These are phyloP conservation scores for Phaseolus coccineus DNA, from an alignment of 331 rosid genomes.

Conservation along the genomic window DNA sequence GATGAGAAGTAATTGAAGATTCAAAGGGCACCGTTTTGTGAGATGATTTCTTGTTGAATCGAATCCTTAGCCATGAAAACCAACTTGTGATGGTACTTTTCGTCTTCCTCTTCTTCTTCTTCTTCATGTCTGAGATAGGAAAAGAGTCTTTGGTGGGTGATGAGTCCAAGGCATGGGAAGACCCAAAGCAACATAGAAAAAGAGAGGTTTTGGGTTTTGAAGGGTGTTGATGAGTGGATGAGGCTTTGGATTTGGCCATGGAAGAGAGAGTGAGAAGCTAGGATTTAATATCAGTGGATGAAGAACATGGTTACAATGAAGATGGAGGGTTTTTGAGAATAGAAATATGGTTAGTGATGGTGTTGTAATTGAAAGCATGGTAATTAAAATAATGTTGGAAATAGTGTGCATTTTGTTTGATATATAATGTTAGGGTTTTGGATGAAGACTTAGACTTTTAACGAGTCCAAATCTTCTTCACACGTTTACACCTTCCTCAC, in stretches of 20 bases:
- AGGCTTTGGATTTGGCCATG: conserved; percentile 58
- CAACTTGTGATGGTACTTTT: not conserved
- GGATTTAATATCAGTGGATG: not conserved
- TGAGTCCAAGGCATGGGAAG: not conserved
- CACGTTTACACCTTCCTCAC: conserved; percentile 50
- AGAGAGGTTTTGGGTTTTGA: conserved; percentile 32
- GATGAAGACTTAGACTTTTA: conserved; percentile 56
- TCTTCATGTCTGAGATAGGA: not conserved
- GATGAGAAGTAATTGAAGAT: conserved; percentile 38
- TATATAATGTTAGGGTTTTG: conserved; percentile 29
- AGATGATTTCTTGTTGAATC: conserved; percentile 44
- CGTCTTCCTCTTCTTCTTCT: not conserved
- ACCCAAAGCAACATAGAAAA: conserved; percentile 61
- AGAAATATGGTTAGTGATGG: conserved; percentile 1
- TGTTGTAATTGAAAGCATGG: conserved; percentile 37
- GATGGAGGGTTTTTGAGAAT: conserved; percentile 23
- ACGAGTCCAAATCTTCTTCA: conserved; percentile 5
- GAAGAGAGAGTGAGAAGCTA: conserved; percentile 17
- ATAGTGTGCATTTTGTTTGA: conserved; percentile 18
- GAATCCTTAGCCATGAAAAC: conserved; percentile 47
- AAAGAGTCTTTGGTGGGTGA: not conserved
- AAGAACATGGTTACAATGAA: conserved; percentile 16
- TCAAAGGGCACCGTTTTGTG: conserved; percentile 71
- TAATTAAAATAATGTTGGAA: conserved; percentile 34
- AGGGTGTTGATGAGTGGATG: not conserved